Conservation (phyloP, 768 basidiomycete species). For the Suillus placidus region DNA sequence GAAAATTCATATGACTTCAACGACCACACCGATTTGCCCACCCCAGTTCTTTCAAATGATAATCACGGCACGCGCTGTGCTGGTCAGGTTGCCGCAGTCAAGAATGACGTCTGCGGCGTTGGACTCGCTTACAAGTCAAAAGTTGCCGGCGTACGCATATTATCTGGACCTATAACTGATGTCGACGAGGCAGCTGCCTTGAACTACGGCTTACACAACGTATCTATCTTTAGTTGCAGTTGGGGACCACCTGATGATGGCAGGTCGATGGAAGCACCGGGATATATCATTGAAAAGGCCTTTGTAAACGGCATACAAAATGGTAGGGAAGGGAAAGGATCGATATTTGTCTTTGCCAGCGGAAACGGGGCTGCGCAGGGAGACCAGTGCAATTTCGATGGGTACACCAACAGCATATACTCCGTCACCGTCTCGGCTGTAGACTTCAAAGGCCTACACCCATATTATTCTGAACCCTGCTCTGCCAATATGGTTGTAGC, state of each 20-base stretch:
- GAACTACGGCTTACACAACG: conserved; percentile 92
- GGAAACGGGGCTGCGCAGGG: conserved; percentile 91
- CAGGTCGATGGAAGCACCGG: conserved; percentile 90
- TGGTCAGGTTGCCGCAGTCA: conserved; percentile 91
- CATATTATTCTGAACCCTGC: conserved; percentile 97
- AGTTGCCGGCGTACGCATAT: conserved; percentile 92
- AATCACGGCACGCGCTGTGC: conserved; percentile 98
- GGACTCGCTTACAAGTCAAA: conserved; percentile 92
- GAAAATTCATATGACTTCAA: conserved; percentile 96
- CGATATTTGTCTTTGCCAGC: conserved; percentile 95
- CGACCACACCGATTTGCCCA: conserved; percentile 85
- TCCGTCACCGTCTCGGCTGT: conserved; percentile 95
- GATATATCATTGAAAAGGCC: conserved; percentile 88
- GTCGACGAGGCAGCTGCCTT: conserved; percentile 94
- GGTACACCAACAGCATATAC: conserved; percentile 98
- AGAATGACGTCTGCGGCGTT: conserved; percentile 92
- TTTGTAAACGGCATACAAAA: conserved; percentile 92
- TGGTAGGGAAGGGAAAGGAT: conserved; percentile 88
- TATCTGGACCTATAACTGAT: conserved; percentile 93
- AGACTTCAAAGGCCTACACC: conserved; percentile 91
- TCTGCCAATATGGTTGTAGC: conserved; percentile 97
- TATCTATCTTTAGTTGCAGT: conserved; percentile 92
- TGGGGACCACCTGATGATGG: conserved; percentile 99
- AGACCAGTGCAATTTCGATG: conserved; percentile 99
- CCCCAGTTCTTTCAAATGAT: conserved; percentile 86